Base-by-base conservation (phyloP, 345 rosid species). In the Dovyalis caffra region DNA sequence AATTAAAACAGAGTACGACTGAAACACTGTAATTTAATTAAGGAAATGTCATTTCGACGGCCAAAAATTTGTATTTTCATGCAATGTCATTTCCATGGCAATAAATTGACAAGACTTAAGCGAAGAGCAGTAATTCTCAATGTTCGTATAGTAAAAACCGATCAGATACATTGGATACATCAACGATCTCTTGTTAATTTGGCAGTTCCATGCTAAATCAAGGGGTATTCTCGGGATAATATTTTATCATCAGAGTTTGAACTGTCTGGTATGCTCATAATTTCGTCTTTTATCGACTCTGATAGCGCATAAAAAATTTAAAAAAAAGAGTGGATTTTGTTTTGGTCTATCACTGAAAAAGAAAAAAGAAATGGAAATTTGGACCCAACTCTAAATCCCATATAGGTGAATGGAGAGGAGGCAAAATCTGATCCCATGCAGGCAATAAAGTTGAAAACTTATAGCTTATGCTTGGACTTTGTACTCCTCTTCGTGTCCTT, bases 251-350 rank as follows among this genome's bases (percentile, higher is more conserved):
- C 72, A 34, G 49, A 34, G 37, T 58, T 56, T 26, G 26, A 40
- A 66, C 32, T 51, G n/a, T n/a, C n/a, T 47, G n/a, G 16, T 4
- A 20, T 49, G 71, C 69, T 49, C 4, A 25, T 8, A 33, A 4
- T 37, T 51, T 56, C 32, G 70, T 70, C 70, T 7, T 49, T 18
- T 3, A 35, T 58, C 38, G 25, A 65, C 23, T 45, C 58, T 29
- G 28, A 63, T 43, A 63, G 66, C 35, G 10, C 45, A 9, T 28
- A 72, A 10, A 21, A 16, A 9, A 29, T 8, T 11, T 1, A 23
- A n/a, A 26, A 60, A 64, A 16, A 43, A 72, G 38, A 71, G 66
- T 35, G 67, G 69, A 61, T 77, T 77, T 72, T 77, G 80, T 77
- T 66, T 72, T 33, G 51, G 53, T 40, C 37, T 58, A 45, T 67